These are phyloP conservation scores for Ascochyta viciae-villosae DNA, from an alignment of 2,329 filamentous ascomycete species.

Conservation along the genomic window DNA sequence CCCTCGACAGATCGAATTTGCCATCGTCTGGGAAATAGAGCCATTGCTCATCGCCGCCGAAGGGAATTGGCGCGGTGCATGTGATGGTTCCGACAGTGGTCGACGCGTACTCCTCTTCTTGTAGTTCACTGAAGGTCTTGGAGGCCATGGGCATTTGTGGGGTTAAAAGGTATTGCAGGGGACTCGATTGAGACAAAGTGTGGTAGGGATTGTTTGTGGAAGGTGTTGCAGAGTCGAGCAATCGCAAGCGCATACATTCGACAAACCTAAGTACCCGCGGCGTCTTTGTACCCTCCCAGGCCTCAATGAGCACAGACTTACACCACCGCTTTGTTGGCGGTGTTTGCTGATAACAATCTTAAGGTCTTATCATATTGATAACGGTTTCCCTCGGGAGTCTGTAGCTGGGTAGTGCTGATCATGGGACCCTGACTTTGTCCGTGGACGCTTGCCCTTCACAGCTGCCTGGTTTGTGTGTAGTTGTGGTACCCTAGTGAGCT, in stretches of 20 bases:
- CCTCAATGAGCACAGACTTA: conserved; percentile 16
- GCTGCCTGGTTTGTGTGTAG: conserved; percentile 1
- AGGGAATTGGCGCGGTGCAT: conserved; percentile 50
- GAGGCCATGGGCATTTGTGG: conserved; percentile 14
- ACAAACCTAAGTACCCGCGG: conserved; percentile 1
- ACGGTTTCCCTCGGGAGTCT: conserved; percentile 31
- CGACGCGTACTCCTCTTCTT: conserved; percentile 16
- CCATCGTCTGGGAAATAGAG: conserved; percentile 50
- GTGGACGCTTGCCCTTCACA: conserved; percentile 13
- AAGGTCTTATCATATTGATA: conserved; percentile 37
- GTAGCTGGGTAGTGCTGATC: conserved; percentile 14
- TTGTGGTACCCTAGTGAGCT: neutral
- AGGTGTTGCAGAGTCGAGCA: neutral
- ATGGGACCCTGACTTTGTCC: conserved; percentile 15
- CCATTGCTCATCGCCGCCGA: conserved; percentile 52
- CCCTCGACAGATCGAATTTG: conserved; percentile 53
- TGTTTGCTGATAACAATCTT: conserved; percentile 28
- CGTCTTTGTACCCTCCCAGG: conserved; percentile 15
- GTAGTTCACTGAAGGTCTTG: conserved; percentile 19
- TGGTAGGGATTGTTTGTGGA: neutral
- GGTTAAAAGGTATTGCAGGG: neutral
- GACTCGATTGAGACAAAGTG: conserved; percentile 6
- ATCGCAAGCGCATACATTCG: conserved; percentile 4
- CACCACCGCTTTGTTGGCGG: conserved; percentile 26
- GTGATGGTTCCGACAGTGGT: conserved; percentile 40